Percentiles rank a stretch among this genome's conserved stretches.
Evolutionary conservation across 768 basidiomycete species (phyloP).

Genomic region (Pilatotrama ljubarskyi): DNA sequence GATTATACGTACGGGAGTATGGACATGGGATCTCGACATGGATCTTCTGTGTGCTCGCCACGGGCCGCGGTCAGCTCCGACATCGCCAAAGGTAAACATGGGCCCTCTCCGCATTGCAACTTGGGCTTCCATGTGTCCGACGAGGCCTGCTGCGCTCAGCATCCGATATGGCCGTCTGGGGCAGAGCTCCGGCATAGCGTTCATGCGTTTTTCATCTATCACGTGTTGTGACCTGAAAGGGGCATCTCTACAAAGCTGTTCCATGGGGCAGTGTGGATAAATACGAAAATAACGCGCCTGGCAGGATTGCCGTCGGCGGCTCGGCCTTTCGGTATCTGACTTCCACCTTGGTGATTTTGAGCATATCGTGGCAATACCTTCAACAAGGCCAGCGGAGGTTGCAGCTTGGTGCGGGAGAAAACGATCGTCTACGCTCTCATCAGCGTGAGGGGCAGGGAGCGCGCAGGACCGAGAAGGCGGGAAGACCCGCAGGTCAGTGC

Average conservation of each 20-base stretch:
- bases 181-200: slow-evolving; percentile 18
- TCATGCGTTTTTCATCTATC: slow-evolving; percentile 18
- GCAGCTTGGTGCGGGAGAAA: too few species aligned
- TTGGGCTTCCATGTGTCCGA: background rate
- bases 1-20: slow-evolving; percentile 12
- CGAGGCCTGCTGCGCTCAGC: background rate
- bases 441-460: too few species aligned
- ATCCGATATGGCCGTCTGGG: slow-evolving; percentile 1
- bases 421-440: too few species aligned
- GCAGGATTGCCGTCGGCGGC: background rate
- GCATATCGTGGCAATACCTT: too few species aligned
- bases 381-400: too few species aligned
- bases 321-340: background rate
- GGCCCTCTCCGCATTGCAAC: background rate
- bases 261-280: background rate
- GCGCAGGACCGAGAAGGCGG: too few species aligned
- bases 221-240: slow-evolving; percentile 16
- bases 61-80: background rate
- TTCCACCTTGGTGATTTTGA: too few species aligned
- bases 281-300: background rate
- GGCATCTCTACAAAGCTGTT: slow-evolving; percentile 19
- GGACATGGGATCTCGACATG: slow-evolving; percentile 4
- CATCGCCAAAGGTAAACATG: slow-evolving; percentile 2
- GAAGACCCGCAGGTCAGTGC: too few species aligned
- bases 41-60: slow-evolving; percentile 9